Evolutionary conservation across 768 basidiomycete genomes (phyloP), one percentile per base, ranked within the genome.

Genomic region (Phylloporus arenicola): DNA sequence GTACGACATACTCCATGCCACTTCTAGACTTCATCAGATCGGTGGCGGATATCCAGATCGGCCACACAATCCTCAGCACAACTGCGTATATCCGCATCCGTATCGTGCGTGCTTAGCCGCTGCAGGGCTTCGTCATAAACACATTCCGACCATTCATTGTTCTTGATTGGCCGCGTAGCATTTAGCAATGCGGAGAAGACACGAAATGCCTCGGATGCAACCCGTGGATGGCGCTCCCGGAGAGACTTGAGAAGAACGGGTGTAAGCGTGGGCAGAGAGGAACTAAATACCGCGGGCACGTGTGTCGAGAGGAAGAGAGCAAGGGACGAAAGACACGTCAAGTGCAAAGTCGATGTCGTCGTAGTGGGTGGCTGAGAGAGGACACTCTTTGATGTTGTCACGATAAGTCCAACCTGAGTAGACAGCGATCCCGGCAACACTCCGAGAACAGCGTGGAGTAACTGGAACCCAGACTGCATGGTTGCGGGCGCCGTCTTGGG

Each of bases 21-120:
- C 79, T 79, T 64, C 85, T 86, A 2, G 69, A 64, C 56, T 68
- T 76, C 31, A 89, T 75, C 13, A 82, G 68, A 42, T 92, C 89
- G 1, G 87, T 84, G 1, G 92, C 91, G 57, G 83, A 85, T 45
- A 91, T 78, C 84, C 96, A 98, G 71, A 63, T 92, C 86, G 1
- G 86, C 93, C 39, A 95, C 77, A 43, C 82, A 82, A 27, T 86
- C 83, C 58, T 97, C 86, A 0, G 92, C 92, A 55, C 79, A 82
- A 22, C 78, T 76, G 33, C 92, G 81, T 19, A 98, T 91, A 55
- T 96, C 94, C 4, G 88, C 83, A 64, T 98, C 95, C 1, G 94
- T 94, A 57, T 94, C 88, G 53, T 88, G 82, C 41, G 79, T 85
- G 44, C 73, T 78, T 33, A 99, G 70, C 45, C 91, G 77, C 19